Base-by-base conservation (phyloP, 2,329 filamentous ascomycete species). In the Diaporthe destruens region DNA sequence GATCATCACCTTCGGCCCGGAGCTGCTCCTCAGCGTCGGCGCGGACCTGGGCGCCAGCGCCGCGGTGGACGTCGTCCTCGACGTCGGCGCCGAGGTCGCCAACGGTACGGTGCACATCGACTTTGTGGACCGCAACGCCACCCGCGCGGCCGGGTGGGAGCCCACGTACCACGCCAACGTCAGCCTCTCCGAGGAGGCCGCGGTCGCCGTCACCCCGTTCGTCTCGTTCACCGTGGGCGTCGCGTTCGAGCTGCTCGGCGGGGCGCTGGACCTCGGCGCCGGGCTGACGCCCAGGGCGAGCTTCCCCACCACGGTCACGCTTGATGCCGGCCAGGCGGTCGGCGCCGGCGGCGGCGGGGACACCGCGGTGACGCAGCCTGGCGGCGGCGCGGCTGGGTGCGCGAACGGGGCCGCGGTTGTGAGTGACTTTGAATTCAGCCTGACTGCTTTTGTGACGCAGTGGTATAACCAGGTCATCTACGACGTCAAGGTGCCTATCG, bases 21-120 rank as follows among this genome's bases (percentile, higher is more conserved):
- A 78, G 36, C 76, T 85, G 32, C 79, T 76, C 7, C 84, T 84
- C 74, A 78, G 75, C 6, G 76, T 85, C 57, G 82, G 81, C n/a
- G 79, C 81, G 12, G 80, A 83, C 55, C 65, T 84, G 16, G 79
- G 78, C 20, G 77, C 78, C n/a, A 78, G 77, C 9, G 82, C 78
- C n/a, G 77, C 79, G 7, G 67, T 77, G 5, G 68, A 66, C 29
- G 72, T 77, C 44, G 72, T 69, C 34, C 75, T 75, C n/a, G 73
- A 72, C 51, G 69, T 76, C 51, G 77, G 77, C 44, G 73, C 76
- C 23, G 72, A 69, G 65, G 69, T 78, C 61, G 51, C 70, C 8
- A 76, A 74, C 65, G 78, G 76, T 44, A 76, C 75, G 3, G 77
- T 81, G 9, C 77, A 78, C 54, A 74, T 78, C 14, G 77, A 77